phyloP scores from a whole-genome alignment of 2,329 filamentous ascomycete genomes.

The Colletotrichum sp. region DNA sequence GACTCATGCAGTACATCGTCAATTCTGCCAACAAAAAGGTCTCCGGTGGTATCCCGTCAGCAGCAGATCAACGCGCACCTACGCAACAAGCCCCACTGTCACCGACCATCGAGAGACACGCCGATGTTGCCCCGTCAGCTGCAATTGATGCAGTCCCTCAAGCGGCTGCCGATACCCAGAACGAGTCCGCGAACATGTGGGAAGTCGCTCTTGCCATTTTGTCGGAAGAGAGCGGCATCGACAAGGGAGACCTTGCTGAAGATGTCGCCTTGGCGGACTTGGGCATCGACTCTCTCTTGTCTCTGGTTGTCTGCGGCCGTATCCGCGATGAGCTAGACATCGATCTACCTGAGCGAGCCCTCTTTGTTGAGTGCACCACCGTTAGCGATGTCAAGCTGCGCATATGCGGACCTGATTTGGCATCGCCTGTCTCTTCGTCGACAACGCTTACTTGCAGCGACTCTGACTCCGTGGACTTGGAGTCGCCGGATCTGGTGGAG shows the following conservation, averaged over 20 bases:
- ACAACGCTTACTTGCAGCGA: not conserved
- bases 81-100: not conserved
- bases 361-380: constrained; percentile 58
- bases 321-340: constrained; percentile 63
- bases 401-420: not conserved
- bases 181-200: not conserved
- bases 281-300: constrained; percentile 66
- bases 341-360: constrained; percentile 52
- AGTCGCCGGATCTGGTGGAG: not conserved
- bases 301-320: constrained; percentile 59
- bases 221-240: not conserved
- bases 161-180: not conserved
- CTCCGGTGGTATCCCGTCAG: constrained; percentile 42
- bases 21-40: constrained; percentile 44
- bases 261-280: constrained; percentile 42
- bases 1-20: constrained; percentile 68
- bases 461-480: not conserved
- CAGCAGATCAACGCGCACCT: constrained; percentile 39
- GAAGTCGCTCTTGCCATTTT: not conserved
- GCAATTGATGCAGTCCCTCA: not conserved
- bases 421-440: not conserved
- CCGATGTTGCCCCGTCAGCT: not conserved
- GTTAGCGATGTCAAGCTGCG: constrained; percentile 55
- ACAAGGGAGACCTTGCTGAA: not conserved
- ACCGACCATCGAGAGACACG: not conserved